Percentiles rank a stretch among this genome's conserved stretches.
These are phyloP conservation scores for Amorphotheca resinae DNA, from an alignment of 495 filamentous ascomycete species.

Conservation along the genomic window DNA sequence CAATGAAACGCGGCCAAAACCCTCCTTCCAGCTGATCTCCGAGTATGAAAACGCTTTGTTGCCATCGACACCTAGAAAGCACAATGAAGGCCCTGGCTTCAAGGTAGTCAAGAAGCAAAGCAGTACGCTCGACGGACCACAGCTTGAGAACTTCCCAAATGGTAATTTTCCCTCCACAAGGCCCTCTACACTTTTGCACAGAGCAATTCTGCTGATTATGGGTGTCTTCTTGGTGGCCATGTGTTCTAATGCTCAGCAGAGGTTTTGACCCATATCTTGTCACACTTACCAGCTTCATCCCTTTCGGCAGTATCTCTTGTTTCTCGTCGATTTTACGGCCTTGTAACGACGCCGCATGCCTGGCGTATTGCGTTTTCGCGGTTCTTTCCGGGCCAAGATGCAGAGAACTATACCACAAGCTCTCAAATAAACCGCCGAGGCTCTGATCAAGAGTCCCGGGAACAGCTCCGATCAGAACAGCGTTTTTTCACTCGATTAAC, in stretches of 20 bases:
- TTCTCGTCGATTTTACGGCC: conserved; percentile 66
- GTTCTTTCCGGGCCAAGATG: conserved; percentile 67
- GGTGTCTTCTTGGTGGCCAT: neutral
- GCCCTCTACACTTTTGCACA: neutral
- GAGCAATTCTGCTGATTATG: conserved; percentile 10
- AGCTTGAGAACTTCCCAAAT: conserved; percentile 64
- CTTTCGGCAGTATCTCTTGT: conserved; percentile 67
- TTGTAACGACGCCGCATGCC: conserved; percentile 80
- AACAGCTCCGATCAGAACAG: conserved; percentile 49
- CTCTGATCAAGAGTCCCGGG: conserved; percentile 25
- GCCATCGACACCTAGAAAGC: conserved; percentile 31
- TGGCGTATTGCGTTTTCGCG: conserved; percentile 85
- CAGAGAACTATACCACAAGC: conserved; percentile 14
- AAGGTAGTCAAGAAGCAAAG: conserved; percentile 46
- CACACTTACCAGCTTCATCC: conserved; percentile 70
- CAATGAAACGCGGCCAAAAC: conserved; percentile 18
- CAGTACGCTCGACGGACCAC: conserved; percentile 24
- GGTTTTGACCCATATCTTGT: conserved; percentile 83
- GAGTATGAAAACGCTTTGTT: conserved; percentile 59
- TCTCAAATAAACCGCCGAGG: conserved; percentile 19
- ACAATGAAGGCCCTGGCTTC: conserved; percentile 39
- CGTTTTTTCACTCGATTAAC: conserved; percentile 71
- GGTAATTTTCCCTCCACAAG: conserved; percentile 38
- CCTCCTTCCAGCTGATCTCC: conserved; percentile 48
- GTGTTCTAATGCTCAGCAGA: conserved; percentile 39